These are phyloP conservation scores for Dioscorea dumetorum DNA, from an alignment of 106 monocot species.

Conservation along the genomic window DNA sequence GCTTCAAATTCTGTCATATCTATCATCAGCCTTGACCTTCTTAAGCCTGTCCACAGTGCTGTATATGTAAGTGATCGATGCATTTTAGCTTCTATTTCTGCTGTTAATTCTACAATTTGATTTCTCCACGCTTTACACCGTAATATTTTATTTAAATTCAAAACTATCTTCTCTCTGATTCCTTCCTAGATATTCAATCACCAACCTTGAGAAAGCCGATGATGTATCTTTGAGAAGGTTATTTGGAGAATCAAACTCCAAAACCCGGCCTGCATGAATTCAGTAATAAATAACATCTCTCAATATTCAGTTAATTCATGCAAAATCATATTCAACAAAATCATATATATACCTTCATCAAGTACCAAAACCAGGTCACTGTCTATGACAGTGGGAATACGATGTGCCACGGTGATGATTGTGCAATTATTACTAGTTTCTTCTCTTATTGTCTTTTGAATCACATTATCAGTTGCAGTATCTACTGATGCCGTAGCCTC, in stretches of 20 bases:
- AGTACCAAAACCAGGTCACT: slow-evolving; percentile 82
- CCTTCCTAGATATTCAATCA: slow-evolving; percentile 48
- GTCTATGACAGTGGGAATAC: slow-evolving; percentile 76
- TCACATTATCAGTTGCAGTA: slow-evolving; percentile 75
- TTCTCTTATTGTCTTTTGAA: slow-evolving; percentile 70
- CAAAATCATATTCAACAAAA: background rate
- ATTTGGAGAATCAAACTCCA: slow-evolving; percentile 57
- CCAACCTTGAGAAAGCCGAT: slow-evolving; percentile 67
- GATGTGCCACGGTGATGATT: slow-evolving; percentile 75
- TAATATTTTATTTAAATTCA: slow-evolving; percentile 7
- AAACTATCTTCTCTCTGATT: slow-evolving; percentile 19
- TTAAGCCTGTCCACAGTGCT: no score
- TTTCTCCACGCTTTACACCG: no score
- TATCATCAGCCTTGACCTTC: no score
- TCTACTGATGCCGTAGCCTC: slow-evolving; percentile 96
- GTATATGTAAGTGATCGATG: no score
- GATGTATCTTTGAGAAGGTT: slow-evolving; percentile 46
- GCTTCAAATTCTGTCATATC: no score
- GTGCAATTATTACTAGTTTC: slow-evolving; percentile 60
- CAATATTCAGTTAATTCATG: background rate
- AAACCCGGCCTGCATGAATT: slow-evolving; percentile 45
- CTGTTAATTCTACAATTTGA: no score
- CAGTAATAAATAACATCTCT: background rate
- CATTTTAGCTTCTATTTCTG: no score
- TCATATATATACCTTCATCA: slow-evolving; percentile 49